phyloP scores from a whole-genome alignment of 2,329 filamentous ascomycete genomes.

The Coleophoma eucalyptorum region DNA sequence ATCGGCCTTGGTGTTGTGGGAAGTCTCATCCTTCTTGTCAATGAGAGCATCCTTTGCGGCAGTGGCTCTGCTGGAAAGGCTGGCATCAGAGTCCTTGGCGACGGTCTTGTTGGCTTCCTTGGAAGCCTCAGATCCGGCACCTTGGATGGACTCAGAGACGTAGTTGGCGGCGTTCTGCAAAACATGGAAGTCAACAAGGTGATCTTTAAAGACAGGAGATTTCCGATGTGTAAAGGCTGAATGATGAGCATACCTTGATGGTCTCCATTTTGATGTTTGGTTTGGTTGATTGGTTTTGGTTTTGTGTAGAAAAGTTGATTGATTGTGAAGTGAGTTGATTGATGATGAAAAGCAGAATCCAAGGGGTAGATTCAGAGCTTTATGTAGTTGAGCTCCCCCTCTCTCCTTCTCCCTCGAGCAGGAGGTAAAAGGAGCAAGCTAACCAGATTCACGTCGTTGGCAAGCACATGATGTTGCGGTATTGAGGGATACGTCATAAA shows the following conservation, averaged over 20 bases:
- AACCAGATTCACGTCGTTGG: no score
- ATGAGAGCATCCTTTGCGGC: slow-evolving; percentile 46
- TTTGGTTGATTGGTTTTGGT: slow-evolving; percentile 11
- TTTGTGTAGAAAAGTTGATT: slow-evolving; percentile 12
- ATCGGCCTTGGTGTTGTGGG: slow-evolving; percentile 44
- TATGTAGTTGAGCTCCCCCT: no score
- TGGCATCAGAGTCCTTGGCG: slow-evolving; percentile 47
- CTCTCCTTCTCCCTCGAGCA: no score
- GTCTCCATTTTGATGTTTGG: slow-evolving; percentile 28
- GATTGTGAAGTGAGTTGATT: slow-evolving; percentile 9
- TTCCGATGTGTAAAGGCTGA: background rate
- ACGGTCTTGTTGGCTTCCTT: slow-evolving; percentile 57
- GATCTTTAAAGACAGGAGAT: background rate
- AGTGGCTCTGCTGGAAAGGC: slow-evolving; percentile 38
- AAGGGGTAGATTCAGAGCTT: slow-evolving; percentile 2
- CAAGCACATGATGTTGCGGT: no score
- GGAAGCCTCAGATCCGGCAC: slow-evolving; percentile 40
- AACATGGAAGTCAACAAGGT: slow-evolving; percentile 3
- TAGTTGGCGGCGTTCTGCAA: slow-evolving; percentile 50
- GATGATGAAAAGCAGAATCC: slow-evolving; percentile 9
- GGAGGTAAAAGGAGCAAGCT: no score
- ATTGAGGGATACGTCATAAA: no score
- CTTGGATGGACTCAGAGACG: slow-evolving; percentile 50
- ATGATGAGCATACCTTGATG: slow-evolving; percentile 23
- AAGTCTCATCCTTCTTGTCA: slow-evolving; percentile 49